Percentiles rank a stretch among this genome's conserved stretches.
phyloP scores from a whole-genome alignment of 176 grass and related monocot genomes.

The Stipa capillata region DNA sequence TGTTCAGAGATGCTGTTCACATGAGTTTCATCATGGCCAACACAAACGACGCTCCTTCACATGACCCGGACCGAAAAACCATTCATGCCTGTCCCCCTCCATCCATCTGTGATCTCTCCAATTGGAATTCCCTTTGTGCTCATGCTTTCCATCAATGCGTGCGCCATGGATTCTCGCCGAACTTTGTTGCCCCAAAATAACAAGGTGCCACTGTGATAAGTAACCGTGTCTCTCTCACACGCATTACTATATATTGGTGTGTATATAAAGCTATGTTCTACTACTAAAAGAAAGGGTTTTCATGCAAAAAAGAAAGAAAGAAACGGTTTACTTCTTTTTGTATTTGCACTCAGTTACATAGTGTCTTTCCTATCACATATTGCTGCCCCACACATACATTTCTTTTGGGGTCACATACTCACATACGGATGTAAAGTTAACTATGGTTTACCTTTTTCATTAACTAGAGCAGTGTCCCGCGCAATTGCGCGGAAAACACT shows the following conservation, averaged over 20 bases:
- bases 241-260: no score
- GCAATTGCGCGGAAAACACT: no score
- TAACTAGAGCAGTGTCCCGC: no score
- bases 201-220: neutral
- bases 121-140: neutral
- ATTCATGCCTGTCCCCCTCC: neutral
- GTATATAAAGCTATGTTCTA: neutral
- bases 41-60: constrained; percentile 12
- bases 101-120: neutral
- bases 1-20: constrained; percentile 13
- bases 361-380: constrained; percentile 14
- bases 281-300: no score
- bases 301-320: no score
- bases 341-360: neutral
- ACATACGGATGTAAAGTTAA: constrained; percentile 9
- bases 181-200: neutral
- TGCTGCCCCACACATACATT: neutral
- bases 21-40: constrained; percentile 36
- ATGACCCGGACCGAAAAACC: neutral
- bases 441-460: neutral
- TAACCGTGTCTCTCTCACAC: no score
- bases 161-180: neutral
- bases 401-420: neutral
- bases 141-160: constrained; percentile 18
- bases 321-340: neutral